These are phyloP conservation scores for Rhizopogon sp. DNA, from an alignment of 768 basidiomycete genomes.

Conservation along the genomic window DNA sequence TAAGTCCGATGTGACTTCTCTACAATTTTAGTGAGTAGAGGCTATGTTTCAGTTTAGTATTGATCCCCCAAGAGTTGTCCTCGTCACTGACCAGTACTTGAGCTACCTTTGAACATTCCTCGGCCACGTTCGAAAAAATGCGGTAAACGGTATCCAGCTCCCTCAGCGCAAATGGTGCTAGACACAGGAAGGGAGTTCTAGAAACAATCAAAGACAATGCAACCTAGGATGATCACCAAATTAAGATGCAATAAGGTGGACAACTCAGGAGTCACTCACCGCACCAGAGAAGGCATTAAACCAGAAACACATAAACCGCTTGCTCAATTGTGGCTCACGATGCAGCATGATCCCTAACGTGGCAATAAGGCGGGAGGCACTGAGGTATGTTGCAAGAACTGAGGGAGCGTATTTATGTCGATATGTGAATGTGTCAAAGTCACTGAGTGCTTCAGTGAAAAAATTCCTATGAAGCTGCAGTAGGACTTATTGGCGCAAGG, in stretches of 20 bases:
- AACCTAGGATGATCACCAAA: slow-evolving; percentile 32
- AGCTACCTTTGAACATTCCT: slow-evolving; percentile 54
- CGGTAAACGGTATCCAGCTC: slow-evolving; percentile 55
- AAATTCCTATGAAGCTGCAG: slow-evolving; percentile 64
- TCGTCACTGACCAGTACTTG: slow-evolving; percentile 48
- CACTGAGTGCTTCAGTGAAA: slow-evolving; percentile 62
- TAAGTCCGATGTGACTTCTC: slow-evolving; percentile 48
- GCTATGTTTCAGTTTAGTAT: slow-evolving; percentile 27
- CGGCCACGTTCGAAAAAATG: slow-evolving; percentile 53
- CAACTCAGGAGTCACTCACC: slow-evolving; percentile 34
- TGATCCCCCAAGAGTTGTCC: neutral
- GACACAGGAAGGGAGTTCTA: slow-evolving; percentile 52
- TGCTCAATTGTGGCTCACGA: slow-evolving; percentile 55
- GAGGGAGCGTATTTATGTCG: slow-evolving; percentile 63
- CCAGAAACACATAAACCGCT: slow-evolving; percentile 70
- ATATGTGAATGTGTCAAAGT: slow-evolving; percentile 48
- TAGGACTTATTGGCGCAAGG: slow-evolving; percentile 38
- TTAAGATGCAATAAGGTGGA: slow-evolving; percentile 1
- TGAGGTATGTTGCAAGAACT: slow-evolving; percentile 62
- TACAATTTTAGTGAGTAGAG: slow-evolving; percentile 50
- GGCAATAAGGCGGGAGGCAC: slow-evolving; percentile 53
- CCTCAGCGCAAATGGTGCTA: slow-evolving; percentile 55
- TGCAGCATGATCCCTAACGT: slow-evolving; percentile 52
- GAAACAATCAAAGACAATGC: slow-evolving; percentile 62
- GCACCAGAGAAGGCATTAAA: slow-evolving; percentile 70